These are phyloP conservation scores for Lentinus tigrinus DNA, from an alignment of 768 basidiomycete genomes.

Conservation along the genomic window DNA sequence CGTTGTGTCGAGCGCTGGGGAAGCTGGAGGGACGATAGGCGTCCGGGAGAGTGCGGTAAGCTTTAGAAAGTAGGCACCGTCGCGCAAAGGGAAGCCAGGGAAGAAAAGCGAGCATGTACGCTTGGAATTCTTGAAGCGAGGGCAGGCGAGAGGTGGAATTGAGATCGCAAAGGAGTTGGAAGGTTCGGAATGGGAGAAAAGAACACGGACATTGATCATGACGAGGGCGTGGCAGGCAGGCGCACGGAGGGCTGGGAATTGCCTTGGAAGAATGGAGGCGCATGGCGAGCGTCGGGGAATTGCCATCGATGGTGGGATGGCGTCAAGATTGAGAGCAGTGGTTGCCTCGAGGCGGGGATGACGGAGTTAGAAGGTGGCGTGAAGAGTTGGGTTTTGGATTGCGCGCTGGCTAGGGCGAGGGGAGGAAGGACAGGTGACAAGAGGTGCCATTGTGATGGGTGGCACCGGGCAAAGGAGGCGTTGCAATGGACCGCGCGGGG, in stretches of 20 bases:
- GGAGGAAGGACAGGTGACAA: neutral
- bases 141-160: neutral
- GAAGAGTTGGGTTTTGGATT: neutral
- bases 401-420: neutral
- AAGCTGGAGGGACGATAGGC: neutral
- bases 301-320: neutral
- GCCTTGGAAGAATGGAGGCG: no score
- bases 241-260: no score
- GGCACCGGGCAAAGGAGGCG: neutral
- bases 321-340: no score
- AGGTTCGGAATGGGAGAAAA: neutral
- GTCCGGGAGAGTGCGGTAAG: neutral
- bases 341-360: constrained; percentile 5
- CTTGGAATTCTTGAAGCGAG: no score
- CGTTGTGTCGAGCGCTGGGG: no score
- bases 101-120: no score
- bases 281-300: neutral
- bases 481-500: no score
- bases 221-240: neutral
- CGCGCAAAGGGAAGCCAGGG: neutral
- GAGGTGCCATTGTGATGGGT: neutral
- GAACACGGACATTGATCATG: neutral
- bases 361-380: constrained; percentile 1
- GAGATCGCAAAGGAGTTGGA: neutral
- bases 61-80: neutral